A percentile compares a stretch with the other conserved stretches of the same genome.
phyloP scores from a whole-genome alignment of 345 rosid genomes.

The Sonneratia caseolaris region DNA sequence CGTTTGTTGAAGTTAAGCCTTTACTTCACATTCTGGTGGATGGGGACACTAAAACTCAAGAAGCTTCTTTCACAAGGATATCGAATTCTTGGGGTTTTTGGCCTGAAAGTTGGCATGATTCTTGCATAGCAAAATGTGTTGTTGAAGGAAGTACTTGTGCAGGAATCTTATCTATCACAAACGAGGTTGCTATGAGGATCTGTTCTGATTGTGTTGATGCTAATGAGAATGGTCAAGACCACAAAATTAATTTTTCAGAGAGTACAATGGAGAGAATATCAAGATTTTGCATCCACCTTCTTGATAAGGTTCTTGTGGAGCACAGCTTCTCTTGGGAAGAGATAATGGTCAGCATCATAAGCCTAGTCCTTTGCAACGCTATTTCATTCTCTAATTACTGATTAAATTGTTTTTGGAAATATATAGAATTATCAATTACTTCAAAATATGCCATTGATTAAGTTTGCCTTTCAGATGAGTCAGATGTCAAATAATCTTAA shows the following conservation, averaged over 20 bases:
- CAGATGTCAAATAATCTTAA: background rate
- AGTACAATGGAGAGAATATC: conserved; percentile 36
- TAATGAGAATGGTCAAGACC: conserved; percentile 10
- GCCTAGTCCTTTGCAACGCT: background rate
- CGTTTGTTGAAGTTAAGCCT: conserved; percentile 88
- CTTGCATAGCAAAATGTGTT: conserved; percentile 62
- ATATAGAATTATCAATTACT: background rate
- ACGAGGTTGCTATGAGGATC: conserved; percentile 32
- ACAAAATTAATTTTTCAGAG: conserved; percentile 21
- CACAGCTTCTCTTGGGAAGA: conserved; percentile 64
- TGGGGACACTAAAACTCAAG: conserved; percentile 22
- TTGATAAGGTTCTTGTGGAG: conserved; percentile 48
- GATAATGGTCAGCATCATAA: conserved; percentile 35
- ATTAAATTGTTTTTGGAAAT: background rate
- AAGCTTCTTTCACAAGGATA: conserved; percentile 12
- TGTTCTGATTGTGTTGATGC: conserved; percentile 19
- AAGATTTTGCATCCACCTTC: conserved; percentile 65
- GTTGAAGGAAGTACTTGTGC: conserved; percentile 55
- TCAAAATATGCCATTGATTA: background rate
- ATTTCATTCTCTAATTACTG: background rate
- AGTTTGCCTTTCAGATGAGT: background rate
- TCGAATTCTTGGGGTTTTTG: conserved; percentile 41
- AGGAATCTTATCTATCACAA: conserved; percentile 45
- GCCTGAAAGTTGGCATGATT: conserved; percentile 72
- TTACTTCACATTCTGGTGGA: conserved; percentile 48